A percentile compares a stretch with the other conserved stretches of the same genome.
These are phyloP conservation scores for Plenodomus biglobosus DNA, from an alignment of 2,329 filamentous ascomycete genomes.

Conservation along the genomic window DNA sequence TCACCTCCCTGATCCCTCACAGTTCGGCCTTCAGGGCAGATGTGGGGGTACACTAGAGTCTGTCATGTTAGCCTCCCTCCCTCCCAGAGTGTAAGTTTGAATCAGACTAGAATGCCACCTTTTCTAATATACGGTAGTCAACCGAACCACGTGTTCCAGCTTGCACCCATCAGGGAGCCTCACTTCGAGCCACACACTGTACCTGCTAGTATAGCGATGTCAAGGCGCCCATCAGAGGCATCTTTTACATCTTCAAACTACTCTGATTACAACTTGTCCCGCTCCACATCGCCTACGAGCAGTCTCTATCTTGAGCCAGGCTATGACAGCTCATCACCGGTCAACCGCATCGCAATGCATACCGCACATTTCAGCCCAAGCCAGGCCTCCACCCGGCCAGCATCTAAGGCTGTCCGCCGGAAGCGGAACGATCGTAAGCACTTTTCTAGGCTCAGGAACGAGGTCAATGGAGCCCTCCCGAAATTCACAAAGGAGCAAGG, in stretches of 20 bases:
- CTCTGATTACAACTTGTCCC: neutral
- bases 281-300: neutral
- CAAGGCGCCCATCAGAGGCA: constrained; percentile 2
- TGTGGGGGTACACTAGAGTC: constrained; percentile 1
- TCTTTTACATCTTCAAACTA: constrained; percentile 4
- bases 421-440: constrained; percentile 7
- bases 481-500: constrained; percentile 7
- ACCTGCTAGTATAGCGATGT: neutral
- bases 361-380: neutral
- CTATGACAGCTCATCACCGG: neutral
- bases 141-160: neutral
- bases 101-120: neutral
- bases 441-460: constrained; percentile 1
- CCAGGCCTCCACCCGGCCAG: neutral
- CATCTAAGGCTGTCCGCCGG: constrained; percentile 2
- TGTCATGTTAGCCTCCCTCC: neutral
- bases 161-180: neutral
- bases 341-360: neutral
- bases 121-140: constrained; percentile 1
- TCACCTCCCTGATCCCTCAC: constrained; percentile 1
- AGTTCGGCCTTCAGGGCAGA: neutral
- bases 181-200: neutral
- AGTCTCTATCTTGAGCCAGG: neutral
- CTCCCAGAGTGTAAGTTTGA: neutral
- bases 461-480: neutral